Percentiles rank a stretch among this genome's conserved stretches.
Evolutionary conservation across 345 rosid species (phyloP).

Genomic region (Citrus hindsii): DNA sequence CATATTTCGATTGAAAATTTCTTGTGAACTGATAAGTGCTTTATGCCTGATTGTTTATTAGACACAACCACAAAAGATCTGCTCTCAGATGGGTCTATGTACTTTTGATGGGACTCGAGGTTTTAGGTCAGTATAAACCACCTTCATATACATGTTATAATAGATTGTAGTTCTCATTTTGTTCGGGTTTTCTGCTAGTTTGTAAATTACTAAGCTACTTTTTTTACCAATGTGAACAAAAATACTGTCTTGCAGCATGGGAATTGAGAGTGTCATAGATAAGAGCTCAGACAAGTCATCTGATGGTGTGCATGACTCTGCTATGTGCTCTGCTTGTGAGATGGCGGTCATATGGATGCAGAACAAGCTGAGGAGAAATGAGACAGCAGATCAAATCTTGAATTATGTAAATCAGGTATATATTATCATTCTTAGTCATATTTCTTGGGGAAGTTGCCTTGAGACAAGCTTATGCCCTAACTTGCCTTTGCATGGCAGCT

Average conservation of each 20-base stretch:
- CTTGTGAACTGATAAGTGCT: background rate
- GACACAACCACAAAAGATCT: conserved; percentile 70
- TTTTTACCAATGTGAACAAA: background rate
- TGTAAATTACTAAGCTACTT: background rate
- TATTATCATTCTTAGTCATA: background rate
- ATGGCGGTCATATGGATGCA: conserved; percentile 95
- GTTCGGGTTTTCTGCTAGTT: background rate
- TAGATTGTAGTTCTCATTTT: background rate
- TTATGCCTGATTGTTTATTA: conserved; percentile 12
- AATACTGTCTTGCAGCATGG: conserved; percentile 42
- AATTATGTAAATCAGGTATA: conserved; percentile 67
- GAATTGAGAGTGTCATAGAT: conserved; percentile 58
- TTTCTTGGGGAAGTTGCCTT: conserved; percentile 1
- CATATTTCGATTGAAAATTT: background rate
- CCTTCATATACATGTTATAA: background rate
- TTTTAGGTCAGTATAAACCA: conserved; percentile 46
- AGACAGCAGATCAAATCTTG: conserved; percentile 67
- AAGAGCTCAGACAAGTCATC: conserved; percentile 36
- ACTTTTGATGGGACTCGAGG: conserved; percentile 66
- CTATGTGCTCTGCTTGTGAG: conserved; percentile 74
- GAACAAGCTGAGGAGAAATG: conserved; percentile 58
- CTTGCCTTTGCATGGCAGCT: conserved; percentile 48
- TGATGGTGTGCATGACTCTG: conserved; percentile 39
- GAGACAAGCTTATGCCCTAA: conserved; percentile 9
- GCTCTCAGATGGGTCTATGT: conserved; percentile 82